phyloP scores from a whole-genome alignment of 208 protist species.

The Wallacemonas sp. region DNA sequence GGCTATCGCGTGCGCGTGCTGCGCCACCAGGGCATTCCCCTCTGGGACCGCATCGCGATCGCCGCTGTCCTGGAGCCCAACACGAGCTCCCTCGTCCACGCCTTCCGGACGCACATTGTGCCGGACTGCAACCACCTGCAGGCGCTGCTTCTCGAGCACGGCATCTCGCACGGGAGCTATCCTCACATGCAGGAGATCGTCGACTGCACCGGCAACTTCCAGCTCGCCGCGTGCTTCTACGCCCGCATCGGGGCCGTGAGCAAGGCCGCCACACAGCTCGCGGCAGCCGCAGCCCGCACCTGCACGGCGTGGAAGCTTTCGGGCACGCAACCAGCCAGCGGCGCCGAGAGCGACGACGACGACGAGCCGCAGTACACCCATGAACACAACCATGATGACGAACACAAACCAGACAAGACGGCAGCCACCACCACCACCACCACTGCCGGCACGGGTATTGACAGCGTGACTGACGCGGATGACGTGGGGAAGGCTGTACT shows the following conservation, averaged over 20 bases:
- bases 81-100: slow-evolving; percentile 25
- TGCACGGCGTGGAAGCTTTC: slow-evolving; percentile 14
- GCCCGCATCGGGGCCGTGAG: slow-evolving; percentile 56
- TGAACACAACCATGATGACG: neutral
- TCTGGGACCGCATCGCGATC: slow-evolving; percentile 85
- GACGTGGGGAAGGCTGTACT: too few relatives aligned
- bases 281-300: neutral
- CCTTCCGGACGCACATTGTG: slow-evolving; percentile 38
- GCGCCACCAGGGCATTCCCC: slow-evolving; percentile 27
- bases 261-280: neutral
- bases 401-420: neutral
- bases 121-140: slow-evolving; percentile 53
- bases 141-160: slow-evolving; percentile 61
- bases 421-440: neutral
- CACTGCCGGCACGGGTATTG: too few relatives aligned
- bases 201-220: slow-evolving; percentile 80
- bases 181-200: slow-evolving; percentile 75
- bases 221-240: slow-evolving; percentile 84
- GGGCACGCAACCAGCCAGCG: neutral
- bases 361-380: slow-evolving; percentile 20
- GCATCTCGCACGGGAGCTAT: slow-evolving; percentile 52
- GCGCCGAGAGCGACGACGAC: slow-evolving; percentile 5
- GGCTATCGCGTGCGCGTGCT: slow-evolving; percentile 22
- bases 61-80: slow-evolving; percentile 55
- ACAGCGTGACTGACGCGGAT: too few relatives aligned